These are phyloP conservation scores for Trichoderma asperellum DNA, from an alignment of 2,329 filamentous ascomycete species.

Conservation along the genomic window DNA sequence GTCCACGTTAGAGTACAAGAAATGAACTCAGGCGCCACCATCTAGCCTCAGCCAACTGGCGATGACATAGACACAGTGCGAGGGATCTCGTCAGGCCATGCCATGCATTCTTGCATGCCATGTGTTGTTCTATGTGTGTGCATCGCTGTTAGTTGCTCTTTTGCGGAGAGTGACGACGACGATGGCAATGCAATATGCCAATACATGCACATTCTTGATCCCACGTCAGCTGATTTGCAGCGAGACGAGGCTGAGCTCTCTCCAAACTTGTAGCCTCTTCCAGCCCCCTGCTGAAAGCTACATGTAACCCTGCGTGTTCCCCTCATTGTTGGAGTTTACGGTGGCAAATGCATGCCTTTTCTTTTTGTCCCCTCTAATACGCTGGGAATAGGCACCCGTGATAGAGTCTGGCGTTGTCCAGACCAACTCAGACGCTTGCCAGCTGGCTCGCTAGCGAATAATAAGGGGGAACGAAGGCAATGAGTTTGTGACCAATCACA, in stretches of 20 bases:
- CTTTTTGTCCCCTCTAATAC: background rate
- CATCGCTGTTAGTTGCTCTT: background rate
- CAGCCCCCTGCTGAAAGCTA: slow-evolving; percentile 12
- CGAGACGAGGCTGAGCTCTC: slow-evolving; percentile 24
- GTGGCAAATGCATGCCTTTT: slow-evolving; percentile 20
- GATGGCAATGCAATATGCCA: background rate
- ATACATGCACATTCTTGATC: slow-evolving; percentile 2
- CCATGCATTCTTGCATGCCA: background rate
- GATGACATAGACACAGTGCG: slow-evolving; percentile 19
- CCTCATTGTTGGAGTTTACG: slow-evolving; percentile 11
- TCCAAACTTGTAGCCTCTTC: slow-evolving; percentile 8
- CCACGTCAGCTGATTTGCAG: slow-evolving; percentile 28
- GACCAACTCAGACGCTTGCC: slow-evolving; percentile 19
- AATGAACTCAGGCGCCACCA: slow-evolving; percentile 15
- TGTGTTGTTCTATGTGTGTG: background rate
- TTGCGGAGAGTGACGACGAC: background rate
- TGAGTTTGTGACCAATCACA: slow-evolving; percentile 4
- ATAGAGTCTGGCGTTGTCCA: slow-evolving; percentile 11
- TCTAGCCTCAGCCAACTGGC: background rate
- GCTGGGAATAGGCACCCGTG: background rate
- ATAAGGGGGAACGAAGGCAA: background rate
- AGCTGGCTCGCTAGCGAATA: slow-evolving; percentile 6
- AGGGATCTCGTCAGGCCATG: background rate
- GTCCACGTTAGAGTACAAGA: background rate
- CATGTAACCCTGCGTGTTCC: background rate